These are phyloP conservation scores for Mycena polygramma DNA, from an alignment of 768 basidiomycete species.

Conservation along the genomic window DNA sequence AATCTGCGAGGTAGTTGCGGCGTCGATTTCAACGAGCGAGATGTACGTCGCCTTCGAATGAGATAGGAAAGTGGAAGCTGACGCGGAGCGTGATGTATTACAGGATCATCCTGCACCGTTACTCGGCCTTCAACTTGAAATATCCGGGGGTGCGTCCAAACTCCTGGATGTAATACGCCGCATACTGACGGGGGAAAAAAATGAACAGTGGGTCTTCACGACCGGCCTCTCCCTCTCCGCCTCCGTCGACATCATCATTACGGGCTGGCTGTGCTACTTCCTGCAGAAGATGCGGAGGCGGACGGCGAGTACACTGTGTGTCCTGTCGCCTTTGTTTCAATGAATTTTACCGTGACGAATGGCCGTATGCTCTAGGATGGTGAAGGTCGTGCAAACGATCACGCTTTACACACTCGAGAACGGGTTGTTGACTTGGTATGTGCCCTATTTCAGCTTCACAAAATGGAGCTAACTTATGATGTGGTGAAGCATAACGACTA, in stretches of 20 bases:
- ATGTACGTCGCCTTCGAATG: slow-evolving; percentile 16
- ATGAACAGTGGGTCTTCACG: slow-evolving; percentile 53
- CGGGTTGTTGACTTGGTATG: slow-evolving; percentile 48
- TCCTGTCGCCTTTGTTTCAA: neutral
- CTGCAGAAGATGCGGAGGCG: slow-evolving; percentile 41
- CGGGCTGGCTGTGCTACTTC: slow-evolving; percentile 49
- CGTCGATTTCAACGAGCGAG: slow-evolving; percentile 21
- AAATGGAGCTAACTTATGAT: neutral
- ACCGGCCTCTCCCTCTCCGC: slow-evolving; percentile 54
- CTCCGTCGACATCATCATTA: slow-evolving; percentile 50
- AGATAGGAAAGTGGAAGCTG: neutral
- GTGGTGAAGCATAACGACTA: slow-evolving; percentile 42
- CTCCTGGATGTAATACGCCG: too few species aligned
- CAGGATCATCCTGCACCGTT: slow-evolving; percentile 22
- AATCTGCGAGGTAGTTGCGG: too few species aligned
- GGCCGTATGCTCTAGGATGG: slow-evolving; percentile 41
- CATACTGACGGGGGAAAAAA: too few species aligned
- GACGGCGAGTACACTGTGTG: slow-evolving; percentile 31
- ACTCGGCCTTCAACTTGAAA: slow-evolving; percentile 17
- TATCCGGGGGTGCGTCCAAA: slow-evolving; percentile 23
- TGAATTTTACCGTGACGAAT: too few species aligned
- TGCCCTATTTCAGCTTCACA: neutral
- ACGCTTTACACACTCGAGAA: slow-evolving; percentile 54
- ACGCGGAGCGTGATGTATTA: neutral
- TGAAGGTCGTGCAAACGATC: slow-evolving; percentile 48